phyloP scores from a whole-genome alignment of 75 land plant species.

The Cryptomeria japonica region DNA sequence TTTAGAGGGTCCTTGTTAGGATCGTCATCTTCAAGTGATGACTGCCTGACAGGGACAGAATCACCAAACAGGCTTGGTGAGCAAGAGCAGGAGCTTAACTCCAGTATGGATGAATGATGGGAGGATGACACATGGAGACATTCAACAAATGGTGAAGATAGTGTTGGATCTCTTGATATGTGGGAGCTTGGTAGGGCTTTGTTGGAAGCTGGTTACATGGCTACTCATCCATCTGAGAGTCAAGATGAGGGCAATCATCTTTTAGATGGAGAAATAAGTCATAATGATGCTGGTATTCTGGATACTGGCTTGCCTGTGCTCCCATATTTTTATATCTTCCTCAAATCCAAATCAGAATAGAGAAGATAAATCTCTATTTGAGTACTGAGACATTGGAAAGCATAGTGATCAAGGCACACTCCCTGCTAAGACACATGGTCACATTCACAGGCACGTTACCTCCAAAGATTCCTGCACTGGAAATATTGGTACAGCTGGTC shows the following conservation, averaged over 20 bases:
- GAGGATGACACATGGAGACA: slow-evolving; percentile 33
- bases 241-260: slow-evolving; percentile 9
- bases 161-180: slow-evolving; percentile 45
- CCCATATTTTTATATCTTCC: too few species aligned
- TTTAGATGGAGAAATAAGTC: neutral
- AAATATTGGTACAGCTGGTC: too few species aligned
- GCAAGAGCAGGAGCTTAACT: slow-evolving; percentile 19
- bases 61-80: neutral
- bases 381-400: too few species aligned
- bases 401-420: too few species aligned
- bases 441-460: too few species aligned
- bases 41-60: neutral
- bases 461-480: too few species aligned
- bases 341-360: too few species aligned
- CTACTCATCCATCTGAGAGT: slow-evolving; percentile 37
- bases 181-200: slow-evolving; percentile 61
- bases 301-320: slow-evolving; percentile 31
- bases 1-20: slow-evolving; percentile 17
- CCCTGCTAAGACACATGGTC: too few species aligned
- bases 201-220: slow-evolving; percentile 47
- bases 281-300: slow-evolving; percentile 3
- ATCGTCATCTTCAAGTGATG: slow-evolving; percentile 15
- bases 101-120: slow-evolving; percentile 10
- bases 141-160: slow-evolving; percentile 20
- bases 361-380: too few species aligned